Evolutionary conservation across 441 rosid species (phyloP), one percentile per base, ranked within the genome.

Genomic region (Aquilaria agallochum): DNA sequence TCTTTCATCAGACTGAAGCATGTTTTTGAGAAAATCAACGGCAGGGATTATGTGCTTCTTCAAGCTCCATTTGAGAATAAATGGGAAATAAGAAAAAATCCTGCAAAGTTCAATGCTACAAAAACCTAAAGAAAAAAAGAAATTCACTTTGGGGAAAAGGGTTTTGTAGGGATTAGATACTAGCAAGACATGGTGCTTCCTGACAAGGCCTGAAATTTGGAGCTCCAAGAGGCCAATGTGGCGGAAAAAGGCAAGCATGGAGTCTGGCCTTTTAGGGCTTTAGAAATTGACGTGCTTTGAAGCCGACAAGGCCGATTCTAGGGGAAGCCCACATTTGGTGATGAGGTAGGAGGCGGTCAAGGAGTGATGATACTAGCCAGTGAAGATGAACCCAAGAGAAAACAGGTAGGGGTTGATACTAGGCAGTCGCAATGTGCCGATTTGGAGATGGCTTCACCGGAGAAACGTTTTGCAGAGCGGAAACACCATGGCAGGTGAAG

Each of bases 271-370:
- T 0, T 56, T 50, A 0, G 74, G 68, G 68, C 63, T 55, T 11
- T 55, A 9, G 11, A 77, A 70, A 27, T 44, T 13, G 51, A 75
- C 51, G 15, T 42, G 2, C 40, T 44, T 65, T 34, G 76, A 55
- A n/a, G 71, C 69, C 6, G 59, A 36, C 52, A 73, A 40, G 42
- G 82, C 70, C 6, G 80, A 68, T 58, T 71, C 60, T 5, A 63
- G 63, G 4, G 79, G 60, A 13, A 78, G 70, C 45, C 76, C 77
- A 64, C 69, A 73, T 12, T 69, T 60, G 47, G 68, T 48, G 30
- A 68, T 32, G 56, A 80, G 77, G 65, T 76, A 76, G 27, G 78
- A 70, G 14, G 67, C 67, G 5, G 71, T 40, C 14, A 71, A 73
- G 0, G 72, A 48, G 49, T 48, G 44, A 12, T 56, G 52, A 52